Evolutionary conservation across 75 land plant species (phyloP), one percentile per base, ranked within the genome.

Genomic region (Gnetum montanum): DNA sequence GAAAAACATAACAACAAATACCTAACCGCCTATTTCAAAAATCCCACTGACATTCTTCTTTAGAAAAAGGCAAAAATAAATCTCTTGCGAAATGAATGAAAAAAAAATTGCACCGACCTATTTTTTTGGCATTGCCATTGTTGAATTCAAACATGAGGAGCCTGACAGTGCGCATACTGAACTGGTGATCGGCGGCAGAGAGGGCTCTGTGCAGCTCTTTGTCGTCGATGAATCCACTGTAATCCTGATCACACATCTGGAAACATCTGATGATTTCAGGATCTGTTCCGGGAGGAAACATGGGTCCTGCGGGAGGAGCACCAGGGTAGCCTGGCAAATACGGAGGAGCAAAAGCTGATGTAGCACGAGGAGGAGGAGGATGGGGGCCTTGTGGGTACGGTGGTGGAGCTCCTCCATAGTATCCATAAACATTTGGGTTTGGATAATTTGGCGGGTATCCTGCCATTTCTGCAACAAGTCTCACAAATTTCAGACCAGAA

Each of bases 241-340:
- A 71, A 66, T 91, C 97, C 37, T 40, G 62, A 59, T 91, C 97
- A 11, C 78, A 88, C 31, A 61, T 41, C 70, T 77, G 84, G 46
- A 88, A 91, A 44, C 75, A 67, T 19, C 77, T 67, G 10, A 91
- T 61, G 36, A 88, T 63, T 59, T 70, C 85, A 6, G 97, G 89
- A 34, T 91, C 94, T 11, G 97, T 88, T n/a, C 94, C 97, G 18
- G 97, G 94, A 18, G 97, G 85, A 45, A 91, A 91, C 34, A 31
- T 7, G 22, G 50, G 43, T 49, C 76, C 70, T 46, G 74, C 80
- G 37, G 69, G 30, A 24, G 70, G 60, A 12, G 70, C 69, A 30
- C 69, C 71, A 29, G 79, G 68, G 53, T 49, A 61, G 1, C 63
- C 54, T 4, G 70, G 58, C 4, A 65, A 48, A 3, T 50, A 57